phyloP scores from a whole-genome alignment of 441 rosid species.

The Omphalea diandra region DNA sequence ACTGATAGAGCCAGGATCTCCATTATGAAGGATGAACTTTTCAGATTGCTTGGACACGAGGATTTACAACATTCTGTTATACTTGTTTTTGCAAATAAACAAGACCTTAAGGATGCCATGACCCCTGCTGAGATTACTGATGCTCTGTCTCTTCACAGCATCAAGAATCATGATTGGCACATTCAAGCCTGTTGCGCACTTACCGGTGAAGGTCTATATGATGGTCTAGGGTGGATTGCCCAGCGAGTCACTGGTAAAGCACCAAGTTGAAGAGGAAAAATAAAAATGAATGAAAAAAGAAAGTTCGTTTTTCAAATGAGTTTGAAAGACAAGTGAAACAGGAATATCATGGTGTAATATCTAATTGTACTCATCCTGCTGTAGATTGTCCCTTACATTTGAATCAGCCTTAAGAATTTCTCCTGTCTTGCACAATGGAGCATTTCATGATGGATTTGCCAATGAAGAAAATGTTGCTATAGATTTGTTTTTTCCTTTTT shows the following conservation, averaged over 20 bases:
- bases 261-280: slow-evolving; percentile 39
- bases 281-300: neutral
- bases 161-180: slow-evolving; percentile 98
- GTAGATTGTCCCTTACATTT: slow-evolving; percentile 29
- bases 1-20: slow-evolving; percentile 84
- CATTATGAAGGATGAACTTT: slow-evolving; percentile 84
- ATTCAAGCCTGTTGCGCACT: slow-evolving; percentile 93
- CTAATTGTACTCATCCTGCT: slow-evolving; percentile 19
- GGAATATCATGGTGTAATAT: slow-evolving; percentile 27
- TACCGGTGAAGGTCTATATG: slow-evolving; percentile 82
- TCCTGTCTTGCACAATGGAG: slow-evolving; percentile 39
- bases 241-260: slow-evolving; percentile 87
- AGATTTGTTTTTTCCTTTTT: slow-evolving; percentile 17
- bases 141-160: slow-evolving; percentile 87
- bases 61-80: slow-evolving; percentile 74
- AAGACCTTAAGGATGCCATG: slow-evolving; percentile 96
- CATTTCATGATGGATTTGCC: slow-evolving; percentile 24
- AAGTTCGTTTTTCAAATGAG: slow-evolving; percentile 15
- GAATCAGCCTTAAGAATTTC: slow-evolving; percentile 9
- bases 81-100: slow-evolving; percentile 93
- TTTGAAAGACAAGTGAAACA: slow-evolving; percentile 11
- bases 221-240: slow-evolving; percentile 93
- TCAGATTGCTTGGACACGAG: slow-evolving; percentile 71
- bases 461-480: slow-evolving; percentile 25
- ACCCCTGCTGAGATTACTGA: slow-evolving; percentile 91